Evolutionary conservation across 345 rosid species (phyloP), one percentile per base, ranked within the genome.

Genomic region (Salix koriyanagi): DNA sequence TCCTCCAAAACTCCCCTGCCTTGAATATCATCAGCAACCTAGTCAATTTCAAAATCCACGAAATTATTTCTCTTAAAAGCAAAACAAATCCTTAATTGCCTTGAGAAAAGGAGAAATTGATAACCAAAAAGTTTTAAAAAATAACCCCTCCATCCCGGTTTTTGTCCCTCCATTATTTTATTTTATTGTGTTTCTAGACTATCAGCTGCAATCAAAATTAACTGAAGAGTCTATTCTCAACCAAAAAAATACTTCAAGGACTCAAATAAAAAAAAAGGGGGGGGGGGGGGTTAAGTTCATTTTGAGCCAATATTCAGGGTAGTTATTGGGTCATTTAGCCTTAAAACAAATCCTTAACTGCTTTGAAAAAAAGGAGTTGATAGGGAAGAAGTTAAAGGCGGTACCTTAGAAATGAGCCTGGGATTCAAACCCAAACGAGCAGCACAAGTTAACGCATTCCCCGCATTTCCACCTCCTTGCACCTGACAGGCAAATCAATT

Each of bases 401-500:
- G 21, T 25, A 84, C 89, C 89, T 78, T 83, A 14, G 89, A 81
- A 70, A 87, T 82, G 18, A 87, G 64, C 77, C 86, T 85, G 11
- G 87, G 82, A 5, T 41, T 73, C 46, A 86, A 76, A 7, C 89
- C 89, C 73, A 87, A 76, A 26, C 87, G 86, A 77, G 87, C 84
- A 15, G 81, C 66, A 36, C 89, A 87, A 1, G 87, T 84, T 67
- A 83, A 67, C 36, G 89, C 71, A 34, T 87, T 87, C 71, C 80
- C 88, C n/a, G 82, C 86, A 79, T 83, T 84, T 65, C 88, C 88
- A 7, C 88, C 88, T 28, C 85, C 86, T 81, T 86, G 86, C 52
- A 83, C 76, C 88, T 85, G 36, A 72, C 61, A 18, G 26, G 52
- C 5, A 65, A 64, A 44, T 26, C 5, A 4, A 60, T 3, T 18